These are phyloP conservation scores for Stachybotrys chartarum DNA, from an alignment of 2,329 filamentous ascomycete genomes.

Conservation along the genomic window DNA sequence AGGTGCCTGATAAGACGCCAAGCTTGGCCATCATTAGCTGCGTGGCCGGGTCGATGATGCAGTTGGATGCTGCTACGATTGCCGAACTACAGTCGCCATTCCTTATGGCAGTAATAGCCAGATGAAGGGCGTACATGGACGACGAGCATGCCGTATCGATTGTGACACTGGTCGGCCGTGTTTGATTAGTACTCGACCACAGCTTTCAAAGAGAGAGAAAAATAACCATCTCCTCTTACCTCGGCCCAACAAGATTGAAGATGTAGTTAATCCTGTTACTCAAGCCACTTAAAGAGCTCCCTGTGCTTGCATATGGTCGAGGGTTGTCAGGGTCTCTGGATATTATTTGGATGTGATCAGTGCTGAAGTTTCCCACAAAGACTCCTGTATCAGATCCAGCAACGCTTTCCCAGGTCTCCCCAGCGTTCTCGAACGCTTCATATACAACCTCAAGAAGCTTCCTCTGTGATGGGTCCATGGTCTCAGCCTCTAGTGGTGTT, in stretches of 20 bases:
- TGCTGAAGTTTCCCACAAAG: background rate
- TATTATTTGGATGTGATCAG: background rate
- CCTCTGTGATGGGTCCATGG: background rate
- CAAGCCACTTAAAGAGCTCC: background rate
- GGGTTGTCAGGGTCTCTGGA: background rate
- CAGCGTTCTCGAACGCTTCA: background rate
- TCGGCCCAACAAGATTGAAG: background rate
- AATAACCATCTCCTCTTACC: background rate
- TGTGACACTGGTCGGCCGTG: background rate
- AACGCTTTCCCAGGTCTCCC: background rate
- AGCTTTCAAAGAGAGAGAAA: background rate
- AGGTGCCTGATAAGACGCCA: conserved; percentile 10
- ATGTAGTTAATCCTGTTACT: background rate
- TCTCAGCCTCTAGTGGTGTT: background rate
- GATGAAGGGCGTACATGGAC: background rate
- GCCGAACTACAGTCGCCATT: conserved; percentile 11
- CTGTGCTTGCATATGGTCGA: background rate
- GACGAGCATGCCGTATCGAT: background rate
- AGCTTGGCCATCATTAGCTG: conserved; percentile 6
- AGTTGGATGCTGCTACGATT: conserved; percentile 17
- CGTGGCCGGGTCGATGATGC: conserved; percentile 9
- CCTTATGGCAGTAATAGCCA: conserved; percentile 5
- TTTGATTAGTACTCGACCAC: background rate
- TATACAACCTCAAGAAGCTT: background rate
- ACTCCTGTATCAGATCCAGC: background rate